A percentile compares a stretch with the other conserved stretches of the same genome.
These are phyloP conservation scores for Raffaelea arxii DNA, from an alignment of 2,329 filamentous ascomycete species.

Conservation along the genomic window DNA sequence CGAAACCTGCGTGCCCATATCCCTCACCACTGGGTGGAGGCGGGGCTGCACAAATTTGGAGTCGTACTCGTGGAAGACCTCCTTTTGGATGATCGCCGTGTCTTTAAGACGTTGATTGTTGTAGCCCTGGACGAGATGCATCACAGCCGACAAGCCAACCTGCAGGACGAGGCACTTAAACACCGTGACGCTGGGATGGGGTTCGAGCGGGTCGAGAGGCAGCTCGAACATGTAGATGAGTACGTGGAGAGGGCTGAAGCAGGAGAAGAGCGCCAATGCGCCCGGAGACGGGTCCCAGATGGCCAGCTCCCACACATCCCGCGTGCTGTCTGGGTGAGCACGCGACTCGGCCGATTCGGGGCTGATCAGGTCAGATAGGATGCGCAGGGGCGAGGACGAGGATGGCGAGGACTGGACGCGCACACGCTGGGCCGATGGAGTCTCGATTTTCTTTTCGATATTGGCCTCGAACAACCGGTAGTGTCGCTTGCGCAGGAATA, in stretches of 20 bases:
- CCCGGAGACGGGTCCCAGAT: conserved; percentile 91
- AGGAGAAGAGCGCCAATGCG: conserved; percentile 70
- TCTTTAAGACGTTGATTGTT: conserved; percentile 85
- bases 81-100: conserved; percentile 71
- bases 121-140: conserved; percentile 60
- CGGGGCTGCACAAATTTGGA: conserved; percentile 89
- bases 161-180: conserved; percentile 74
- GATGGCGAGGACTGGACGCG: conserved; percentile 72
- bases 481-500: conserved; percentile 69
- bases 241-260: conserved; percentile 92
- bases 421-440: conserved; percentile 80
- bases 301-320: conserved; percentile 89
- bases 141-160: conserved; percentile 63
- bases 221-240: conserved; percentile 82
- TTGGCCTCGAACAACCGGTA: conserved; percentile 87
- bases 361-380: conserved; percentile 59
- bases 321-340: conserved; percentile 69
- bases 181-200: conserved; percentile 75
- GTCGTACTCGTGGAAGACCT: conserved; percentile 93
- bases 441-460: conserved; percentile 65
- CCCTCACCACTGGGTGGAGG: conserved; percentile 67
- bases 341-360: conserved; percentile 67
- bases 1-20: conserved; percentile 72
- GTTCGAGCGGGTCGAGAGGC: conserved; percentile 65
- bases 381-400: conserved; percentile 65